phyloP scores from a whole-genome alignment of 768 basidiomycete species.

The Leccinellum luteum region DNA sequence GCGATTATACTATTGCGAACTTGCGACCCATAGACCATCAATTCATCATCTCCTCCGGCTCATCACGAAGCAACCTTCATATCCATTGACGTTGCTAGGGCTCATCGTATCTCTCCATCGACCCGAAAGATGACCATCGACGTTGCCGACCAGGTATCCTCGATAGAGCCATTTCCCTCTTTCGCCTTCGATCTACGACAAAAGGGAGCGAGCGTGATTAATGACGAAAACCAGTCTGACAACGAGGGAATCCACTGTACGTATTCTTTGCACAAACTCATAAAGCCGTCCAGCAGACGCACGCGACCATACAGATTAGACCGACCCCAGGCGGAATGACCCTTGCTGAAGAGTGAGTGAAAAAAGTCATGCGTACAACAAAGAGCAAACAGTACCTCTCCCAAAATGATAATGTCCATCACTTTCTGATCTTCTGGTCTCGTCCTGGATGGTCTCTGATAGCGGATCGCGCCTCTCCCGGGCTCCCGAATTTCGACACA shows the following conservation, averaged over 20 bases:
- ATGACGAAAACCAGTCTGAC: neutral
- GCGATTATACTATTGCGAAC: neutral
- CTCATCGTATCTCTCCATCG: conserved; percentile 86
- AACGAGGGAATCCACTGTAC: conserved; percentile 38
- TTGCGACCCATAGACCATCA: neutral
- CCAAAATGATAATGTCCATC: conserved; percentile 64
- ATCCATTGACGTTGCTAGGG: conserved; percentile 58
- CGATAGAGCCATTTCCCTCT: conserved; percentile 86
- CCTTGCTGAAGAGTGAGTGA: conserved; percentile 41
- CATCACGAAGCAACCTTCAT: conserved; percentile 87
- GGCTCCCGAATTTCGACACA: conserved; percentile 50
- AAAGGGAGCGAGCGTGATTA: neutral
- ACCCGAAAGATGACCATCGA: conserved; percentile 70
- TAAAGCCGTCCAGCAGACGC: conserved; percentile 76
- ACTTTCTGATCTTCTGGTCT: conserved; percentile 31
- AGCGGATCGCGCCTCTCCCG: conserved; percentile 29
- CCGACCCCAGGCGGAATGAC: conserved; percentile 90
- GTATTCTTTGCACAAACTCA: conserved; percentile 84
- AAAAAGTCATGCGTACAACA: neutral
- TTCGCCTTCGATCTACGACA: conserved; percentile 56
- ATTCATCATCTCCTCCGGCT: conserved; percentile 50
- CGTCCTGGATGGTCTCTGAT: conserved; percentile 27
- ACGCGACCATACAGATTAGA: conserved; percentile 79
- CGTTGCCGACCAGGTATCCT: conserved; percentile 73
- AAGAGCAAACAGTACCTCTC: conserved; percentile 51